phyloP scores from a whole-genome alignment of 768 basidiomycete species.

The Suillus americanus region DNA sequence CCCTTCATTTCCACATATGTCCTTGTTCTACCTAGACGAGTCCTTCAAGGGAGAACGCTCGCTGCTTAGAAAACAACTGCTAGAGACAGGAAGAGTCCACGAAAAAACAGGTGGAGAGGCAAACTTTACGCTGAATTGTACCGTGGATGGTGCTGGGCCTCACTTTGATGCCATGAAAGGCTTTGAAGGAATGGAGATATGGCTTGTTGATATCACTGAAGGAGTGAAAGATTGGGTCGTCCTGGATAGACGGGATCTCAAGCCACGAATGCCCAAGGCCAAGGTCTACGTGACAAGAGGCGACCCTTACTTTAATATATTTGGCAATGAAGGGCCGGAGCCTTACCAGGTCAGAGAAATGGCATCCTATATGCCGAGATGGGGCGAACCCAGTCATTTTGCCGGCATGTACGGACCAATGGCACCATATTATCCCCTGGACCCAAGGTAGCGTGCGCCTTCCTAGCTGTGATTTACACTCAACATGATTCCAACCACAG shows the following conservation, averaged over 20 bases:
- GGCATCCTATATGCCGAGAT: neutral
- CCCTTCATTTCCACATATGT: neutral
- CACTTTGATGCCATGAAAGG: neutral
- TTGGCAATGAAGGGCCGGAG: neutral
- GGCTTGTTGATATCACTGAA: neutral
- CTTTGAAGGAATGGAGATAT: neutral
- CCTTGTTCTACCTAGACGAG: constrained; percentile 3
- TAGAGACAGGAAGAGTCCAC: neutral
- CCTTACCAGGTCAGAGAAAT: neutral
- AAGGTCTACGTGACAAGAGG: neutral
- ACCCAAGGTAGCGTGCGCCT: neutral
- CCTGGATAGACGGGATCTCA: neutral
- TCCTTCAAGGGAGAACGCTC: neutral
- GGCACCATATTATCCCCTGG: neutral
- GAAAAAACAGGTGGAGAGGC: neutral
- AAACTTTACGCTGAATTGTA: neutral
- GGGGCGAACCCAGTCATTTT: neutral
- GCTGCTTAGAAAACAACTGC: neutral
- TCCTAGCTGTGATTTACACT: neutral
- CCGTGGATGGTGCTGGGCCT: neutral
- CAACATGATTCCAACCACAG: neutral
- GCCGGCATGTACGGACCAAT: neutral
- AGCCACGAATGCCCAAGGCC: neutral
- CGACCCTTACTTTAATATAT: neutral
- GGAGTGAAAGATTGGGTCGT: neutral